Conservation (phyloP, 441 rosid genomes). For the Pelargonium myrrhifolium region DNA sequence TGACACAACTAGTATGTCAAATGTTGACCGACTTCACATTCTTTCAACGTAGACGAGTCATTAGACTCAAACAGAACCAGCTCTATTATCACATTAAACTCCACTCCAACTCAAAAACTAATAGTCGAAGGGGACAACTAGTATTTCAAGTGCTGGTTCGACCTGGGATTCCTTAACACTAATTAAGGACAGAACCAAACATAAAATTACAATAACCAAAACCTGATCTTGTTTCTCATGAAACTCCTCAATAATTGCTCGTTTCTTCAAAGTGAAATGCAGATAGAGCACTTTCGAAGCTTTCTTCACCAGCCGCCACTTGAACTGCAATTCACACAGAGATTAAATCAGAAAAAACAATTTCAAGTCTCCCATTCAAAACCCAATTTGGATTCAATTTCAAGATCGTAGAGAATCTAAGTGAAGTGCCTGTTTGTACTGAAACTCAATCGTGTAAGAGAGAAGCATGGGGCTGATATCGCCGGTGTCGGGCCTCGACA, state of each 20-base stretch:
- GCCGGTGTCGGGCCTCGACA: constrained; percentile 80
- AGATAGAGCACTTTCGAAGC: constrained; percentile 85
- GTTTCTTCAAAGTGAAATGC: constrained; percentile 89
- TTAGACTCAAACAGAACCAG: too few relatives aligned
- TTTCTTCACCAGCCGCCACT: constrained; percentile 83
- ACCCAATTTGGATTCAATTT: background rate
- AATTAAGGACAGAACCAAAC: background rate
- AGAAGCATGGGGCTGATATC: constrained; percentile 86
- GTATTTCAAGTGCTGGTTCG: too few relatives aligned
- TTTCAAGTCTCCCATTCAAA: background rate
- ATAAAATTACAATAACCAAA: constrained; percentile 13
- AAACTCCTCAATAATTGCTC: constrained; percentile 87
- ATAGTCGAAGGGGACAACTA: too few relatives aligned
- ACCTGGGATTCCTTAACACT: too few relatives aligned
- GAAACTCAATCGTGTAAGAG: constrained; percentile 79
- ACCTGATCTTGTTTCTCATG: constrained; percentile 99
- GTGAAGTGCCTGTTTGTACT: constrained; percentile 67
- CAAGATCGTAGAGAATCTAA: background rate
- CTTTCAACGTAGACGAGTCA: too few relatives aligned
- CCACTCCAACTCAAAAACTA: too few relatives aligned
- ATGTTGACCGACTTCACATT: too few relatives aligned
- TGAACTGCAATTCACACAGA: constrained; percentile 43
- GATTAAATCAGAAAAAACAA: background rate
- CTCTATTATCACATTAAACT: too few relatives aligned
- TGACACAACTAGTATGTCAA: too few relatives aligned